Percentiles rank a stretch among this genome's conserved stretches.
phyloP scores from a whole-genome alignment of 805 yeast species.

The Cyberlindnera petersonii region DNA sequence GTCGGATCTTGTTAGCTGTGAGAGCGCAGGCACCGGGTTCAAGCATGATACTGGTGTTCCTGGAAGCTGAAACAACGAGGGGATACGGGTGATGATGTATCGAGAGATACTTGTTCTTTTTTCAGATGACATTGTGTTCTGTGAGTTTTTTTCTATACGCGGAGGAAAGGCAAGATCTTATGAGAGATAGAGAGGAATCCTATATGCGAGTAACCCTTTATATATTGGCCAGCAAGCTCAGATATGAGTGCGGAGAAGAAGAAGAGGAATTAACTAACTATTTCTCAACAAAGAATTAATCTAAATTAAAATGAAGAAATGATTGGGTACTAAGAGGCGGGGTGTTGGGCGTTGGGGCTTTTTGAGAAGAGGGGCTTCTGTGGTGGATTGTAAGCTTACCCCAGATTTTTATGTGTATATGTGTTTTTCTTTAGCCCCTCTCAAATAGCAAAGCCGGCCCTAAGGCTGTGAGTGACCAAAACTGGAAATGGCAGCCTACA shows the following conservation, averaged over 20 bases:
- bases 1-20: constrained; percentile 34
- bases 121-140: not conserved
- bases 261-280: too few species aligned
- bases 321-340: too few species aligned
- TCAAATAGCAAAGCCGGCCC: not conserved
- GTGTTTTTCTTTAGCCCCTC: too few species aligned
- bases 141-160: not conserved
- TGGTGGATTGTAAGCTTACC: not conserved
- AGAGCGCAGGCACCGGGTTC: constrained; percentile 43
- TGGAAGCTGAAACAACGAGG: constrained; percentile 27
- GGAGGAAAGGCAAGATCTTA: too few species aligned
- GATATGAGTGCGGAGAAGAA: too few species aligned
- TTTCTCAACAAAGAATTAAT: too few species aligned
- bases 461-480: not conserved
- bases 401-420: not conserved
- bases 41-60: constrained; percentile 27
- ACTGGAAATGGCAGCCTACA: constrained; percentile 4
- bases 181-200: too few species aligned
- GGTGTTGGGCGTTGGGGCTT: too few species aligned
- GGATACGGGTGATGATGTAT: constrained; percentile 26
- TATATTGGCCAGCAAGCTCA: too few species aligned
- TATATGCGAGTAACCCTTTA: too few species aligned
- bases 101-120: constrained; percentile 7
- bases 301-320: too few species aligned
- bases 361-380: too few species aligned